Evolutionary conservation across 2,329 filamentous ascomycete species (phyloP), one percentile per base, ranked within the genome.

Genomic region (Diplocarpon rosae): DNA sequence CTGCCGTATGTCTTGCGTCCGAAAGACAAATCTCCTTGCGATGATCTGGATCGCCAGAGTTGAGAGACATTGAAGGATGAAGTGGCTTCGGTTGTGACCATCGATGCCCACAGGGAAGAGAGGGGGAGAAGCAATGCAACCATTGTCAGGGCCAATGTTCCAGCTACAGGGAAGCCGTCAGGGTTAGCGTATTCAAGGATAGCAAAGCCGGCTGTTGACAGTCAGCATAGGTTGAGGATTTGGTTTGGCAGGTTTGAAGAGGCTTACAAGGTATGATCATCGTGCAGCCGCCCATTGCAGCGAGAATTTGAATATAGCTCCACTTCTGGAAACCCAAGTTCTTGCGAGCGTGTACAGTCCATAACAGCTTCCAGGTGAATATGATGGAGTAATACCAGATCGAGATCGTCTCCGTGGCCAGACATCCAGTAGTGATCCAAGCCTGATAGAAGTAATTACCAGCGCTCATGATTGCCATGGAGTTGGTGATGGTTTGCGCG

Each of bases 211-310:
- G 73, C 79, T 83, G 48, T 38, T 12, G 40, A 40, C 33, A 17
- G 20, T 51, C 40, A 54, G 48, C 20, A n/a, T n/a, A 33, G 3
- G 4, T 6, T 39, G 43, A 44, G 37, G 33, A 37, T 37, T 42
- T 16, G 36, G n/a, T 27, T 24, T 31, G n/a, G 1, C 17, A 14
- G 35, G 15, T 15, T 16, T 2, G 42, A 8, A 36, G 16, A n/a
- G 15, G 50, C 68, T 62, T 66, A 80, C 78, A 72, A 58, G 80
- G 80, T 49, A 83, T 66, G 29, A 78, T 57, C 68, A 84, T 69
- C 1, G 78, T 82, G 62, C 82, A 78, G 49, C 74, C 78, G 38
- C 76, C 75, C 71, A 82, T 80, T 54, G 82, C 71, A 59, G 80
- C 80, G 49, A 83, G 74, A 45, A 80, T 71, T 53, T 80, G 75